Base-by-base conservation (phyloP, 176 grass and related monocot genomes). In the Tillandsia fasciculata region DNA sequence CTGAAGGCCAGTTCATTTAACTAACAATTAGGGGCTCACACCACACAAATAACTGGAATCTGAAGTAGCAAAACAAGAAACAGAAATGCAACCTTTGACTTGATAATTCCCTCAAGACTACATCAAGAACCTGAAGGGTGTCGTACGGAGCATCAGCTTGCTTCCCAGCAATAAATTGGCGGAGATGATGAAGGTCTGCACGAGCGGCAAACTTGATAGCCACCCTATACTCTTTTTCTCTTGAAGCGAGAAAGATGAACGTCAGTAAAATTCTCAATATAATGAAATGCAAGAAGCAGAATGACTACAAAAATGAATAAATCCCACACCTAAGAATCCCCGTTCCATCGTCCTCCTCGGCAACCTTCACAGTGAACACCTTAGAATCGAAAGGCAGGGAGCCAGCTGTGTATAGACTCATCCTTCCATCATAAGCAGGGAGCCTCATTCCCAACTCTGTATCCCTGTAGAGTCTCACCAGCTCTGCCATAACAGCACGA, bases 401-500 rank as follows among this genome's bases (percentile, higher is more conserved):
- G 2, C 92, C 92, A 3, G 92, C 92, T 13, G 92, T 92, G 71
- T 92, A 96, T 67, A 96, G 92, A 70, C 81, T 96, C 74, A 89
- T 96, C 76, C 92, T 82, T 48, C 92, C 92, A 83, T 96, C 92
- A 80, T 96, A 96, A 53, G 88, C 92, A 7, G 92, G 92, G 26
- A 96, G 84, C 14, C 88, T 81, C 83, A 69, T 80, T 1, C 92
- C 92, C 9, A 96, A 83, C 49, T 92, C 86, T 12, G 88, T 84
- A 4, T 73, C 63, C 51, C 86, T 83, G 80, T 87, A 96, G 47
- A 96, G 83, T 72, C 86, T 71, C 17, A 79, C 69, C 50, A 72
- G 6, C 50, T 79, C 77, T 2, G 77, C 77, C 51, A 79, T 72
- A 17, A 79, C 72, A 48, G 77, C 68, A n/a, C 77, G 52, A 51